phyloP scores from a whole-genome alignment of 345 rosid species.

The Barbarea vulgaris region DNA sequence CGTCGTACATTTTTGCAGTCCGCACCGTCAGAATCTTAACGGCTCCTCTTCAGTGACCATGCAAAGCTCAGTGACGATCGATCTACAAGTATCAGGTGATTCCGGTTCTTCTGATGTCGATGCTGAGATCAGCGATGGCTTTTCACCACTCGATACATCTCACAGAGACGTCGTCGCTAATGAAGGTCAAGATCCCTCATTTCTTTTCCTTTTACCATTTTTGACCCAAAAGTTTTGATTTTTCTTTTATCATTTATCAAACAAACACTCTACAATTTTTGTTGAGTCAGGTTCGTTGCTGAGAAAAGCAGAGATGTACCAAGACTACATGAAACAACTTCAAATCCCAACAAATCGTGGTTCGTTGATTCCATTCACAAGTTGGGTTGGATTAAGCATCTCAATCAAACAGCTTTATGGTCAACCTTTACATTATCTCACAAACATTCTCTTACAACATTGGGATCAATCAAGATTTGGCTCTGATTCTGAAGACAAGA shows the following conservation, averaged over 20 bases:
- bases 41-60: constrained; percentile 1
- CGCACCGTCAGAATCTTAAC: constrained; percentile 5
- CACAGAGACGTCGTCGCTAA: constrained; percentile 38
- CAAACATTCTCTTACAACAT: constrained; percentile 60
- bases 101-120: constrained; percentile 59
- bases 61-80: constrained; percentile 17
- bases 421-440: constrained; percentile 91
- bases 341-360: constrained; percentile 64
- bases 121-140: constrained; percentile 37
- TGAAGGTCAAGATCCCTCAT: constrained; percentile 46
- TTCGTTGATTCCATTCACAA: constrained; percentile 70
- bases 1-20: constrained; percentile 13
- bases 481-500: constrained; percentile 51
- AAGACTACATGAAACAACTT: constrained; percentile 76
- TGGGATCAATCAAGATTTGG: constrained; percentile 76
- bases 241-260: neutral
- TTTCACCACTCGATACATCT: constrained; percentile 32
- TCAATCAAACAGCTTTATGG: constrained; percentile 71
- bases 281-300: constrained; percentile 27
- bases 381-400: constrained; percentile 77
- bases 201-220: neutral
- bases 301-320: constrained; percentile 70
- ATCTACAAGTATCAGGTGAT: constrained; percentile 52
- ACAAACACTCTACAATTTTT: neutral
- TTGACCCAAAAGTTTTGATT: neutral